Base-by-base conservation (phyloP, 257 asterid species). In the Scutellaria minor region DNA sequence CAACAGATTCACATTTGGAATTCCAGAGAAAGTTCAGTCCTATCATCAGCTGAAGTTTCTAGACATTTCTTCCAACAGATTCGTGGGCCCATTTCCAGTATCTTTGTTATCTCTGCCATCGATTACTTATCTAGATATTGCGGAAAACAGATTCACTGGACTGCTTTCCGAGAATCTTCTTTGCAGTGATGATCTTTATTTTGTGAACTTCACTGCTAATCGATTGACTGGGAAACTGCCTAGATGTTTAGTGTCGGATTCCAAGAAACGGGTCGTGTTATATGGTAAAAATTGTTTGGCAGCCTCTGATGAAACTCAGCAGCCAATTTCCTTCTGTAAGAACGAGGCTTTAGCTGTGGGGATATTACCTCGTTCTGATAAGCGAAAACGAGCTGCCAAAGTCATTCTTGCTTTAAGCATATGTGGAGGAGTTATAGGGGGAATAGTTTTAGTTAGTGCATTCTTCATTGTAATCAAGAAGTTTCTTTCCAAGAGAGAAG, bases 341-440 rank as follows among this genome's bases (percentile, higher is more conserved):
- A 91, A 87, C 14, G 86, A 78, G 76, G 97, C 97, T 68, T 69
- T 91, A 58, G 97, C 97, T 35, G 98, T 91, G 60, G 98, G 96
- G 18, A 84, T 84, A 70, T 40, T 88, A 35, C 96, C 98, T 56
- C 88, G 50, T 75, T 77, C 80, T 35, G 77, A 67, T 52, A 81
- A 83, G 70, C 74, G 45, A 65, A 91, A 80, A 41, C 68, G 27
- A 74, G 74, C 79, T 72, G 78, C 85, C n/a, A 86, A 71, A 57
- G 59, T 71, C 31, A 46, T 81, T 66, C 81, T 89, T 74, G 88
- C 81, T 35, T 77, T 83, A 69, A 82, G 89, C 81, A 79, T 88
- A 72, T 73, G 74, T 3, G 90, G 88, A 6, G 84, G 94, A 68
- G 75, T 85, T 61, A 48, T 81, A 9, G 95, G 85, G 42, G 92